Percentiles rank a stretch among this genome's conserved stretches.
These are phyloP conservation scores for Lachnellula suecica DNA, from an alignment of 2,329 filamentous ascomycete genomes.

Conservation along the genomic window DNA sequence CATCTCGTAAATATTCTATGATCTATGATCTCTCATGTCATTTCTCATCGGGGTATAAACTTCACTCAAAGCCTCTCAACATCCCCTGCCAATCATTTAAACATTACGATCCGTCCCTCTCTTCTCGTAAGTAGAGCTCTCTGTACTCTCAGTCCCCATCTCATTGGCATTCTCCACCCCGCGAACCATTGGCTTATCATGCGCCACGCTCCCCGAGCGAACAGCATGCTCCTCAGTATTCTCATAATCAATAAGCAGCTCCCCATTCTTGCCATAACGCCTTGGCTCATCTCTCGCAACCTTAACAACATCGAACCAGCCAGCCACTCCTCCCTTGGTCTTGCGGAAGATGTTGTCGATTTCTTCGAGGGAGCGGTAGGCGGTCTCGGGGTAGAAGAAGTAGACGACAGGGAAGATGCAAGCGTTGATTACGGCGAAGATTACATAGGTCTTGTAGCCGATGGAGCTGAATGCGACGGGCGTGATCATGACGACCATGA, in stretches of 20 bases:
- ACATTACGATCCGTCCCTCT: not conserved
- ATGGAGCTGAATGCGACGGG: conserved; percentile 46
- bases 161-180: conserved; percentile 1
- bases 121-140: not conserved
- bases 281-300: conserved; percentile 48
- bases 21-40: no score
- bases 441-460: conserved; percentile 59
- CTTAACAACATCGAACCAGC: conserved; percentile 41
- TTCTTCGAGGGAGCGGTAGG: conserved; percentile 62
- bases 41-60: no score
- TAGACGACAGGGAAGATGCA: conserved; percentile 42
- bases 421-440: conserved; percentile 59
- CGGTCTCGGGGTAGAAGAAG: conserved; percentile 66
- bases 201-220: conserved; percentile 1
- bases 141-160: not conserved
- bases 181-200: not conserved
- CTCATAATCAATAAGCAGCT: conserved; percentile 43
- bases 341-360: conserved; percentile 66
- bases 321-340: conserved; percentile 35
- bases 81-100: no score
- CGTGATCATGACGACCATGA: conserved; percentile 44
- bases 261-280: conserved; percentile 59
- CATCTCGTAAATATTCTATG: no score
- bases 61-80: no score
- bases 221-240: conserved; percentile 24